A percentile compares a stretch with the other conserved stretches of the same genome.
These are phyloP conservation scores for Sambucus nigra DNA, from an alignment of 129 eudicot species.

Conservation along the genomic window DNA sequence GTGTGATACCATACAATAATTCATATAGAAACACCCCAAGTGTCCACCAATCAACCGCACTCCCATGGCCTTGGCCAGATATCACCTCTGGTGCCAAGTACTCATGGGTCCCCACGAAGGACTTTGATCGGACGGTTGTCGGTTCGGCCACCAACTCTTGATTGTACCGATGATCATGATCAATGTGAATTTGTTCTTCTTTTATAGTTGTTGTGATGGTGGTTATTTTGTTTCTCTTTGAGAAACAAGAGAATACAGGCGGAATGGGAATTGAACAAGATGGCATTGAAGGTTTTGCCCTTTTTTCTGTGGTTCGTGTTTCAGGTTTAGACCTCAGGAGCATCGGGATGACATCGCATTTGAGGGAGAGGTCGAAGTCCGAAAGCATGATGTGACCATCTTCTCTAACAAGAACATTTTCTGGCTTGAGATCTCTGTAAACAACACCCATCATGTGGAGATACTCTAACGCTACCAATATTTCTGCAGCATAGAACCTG, in stretches of 20 bases:
- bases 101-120: slow-evolving; percentile 79
- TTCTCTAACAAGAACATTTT: slow-evolving; percentile 64
- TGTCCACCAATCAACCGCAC: slow-evolving; percentile 88
- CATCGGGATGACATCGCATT: slow-evolving; percentile 62
- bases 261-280: slow-evolving; percentile 47
- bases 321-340: slow-evolving; percentile 32
- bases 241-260: slow-evolving; percentile 66
- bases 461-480: slow-evolving; percentile 61
- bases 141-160: slow-evolving; percentile 71
- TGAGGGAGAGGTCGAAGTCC: slow-evolving; percentile 65
- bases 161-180: slow-evolving; percentile 16
- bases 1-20: slow-evolving; percentile 54
- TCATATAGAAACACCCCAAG: slow-evolving; percentile 72
- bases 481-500: slow-evolving; percentile 75
- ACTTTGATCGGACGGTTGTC: slow-evolving; percentile 47
- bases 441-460: slow-evolving; percentile 84
- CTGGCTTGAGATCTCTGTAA: slow-evolving; percentile 71
- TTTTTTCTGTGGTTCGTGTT: not conserved
- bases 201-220: slow-evolving; percentile 28
- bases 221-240: slow-evolving; percentile 22
- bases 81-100: slow-evolving; percentile 79
- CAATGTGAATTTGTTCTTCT: not conserved
- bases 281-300: slow-evolving; percentile 31
- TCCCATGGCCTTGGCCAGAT: slow-evolving; percentile 72
- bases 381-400: slow-evolving; percentile 82